Conservation (phyloP, 2,329 filamentous ascomycete species). For the Bipolaris gigantea region DNA sequence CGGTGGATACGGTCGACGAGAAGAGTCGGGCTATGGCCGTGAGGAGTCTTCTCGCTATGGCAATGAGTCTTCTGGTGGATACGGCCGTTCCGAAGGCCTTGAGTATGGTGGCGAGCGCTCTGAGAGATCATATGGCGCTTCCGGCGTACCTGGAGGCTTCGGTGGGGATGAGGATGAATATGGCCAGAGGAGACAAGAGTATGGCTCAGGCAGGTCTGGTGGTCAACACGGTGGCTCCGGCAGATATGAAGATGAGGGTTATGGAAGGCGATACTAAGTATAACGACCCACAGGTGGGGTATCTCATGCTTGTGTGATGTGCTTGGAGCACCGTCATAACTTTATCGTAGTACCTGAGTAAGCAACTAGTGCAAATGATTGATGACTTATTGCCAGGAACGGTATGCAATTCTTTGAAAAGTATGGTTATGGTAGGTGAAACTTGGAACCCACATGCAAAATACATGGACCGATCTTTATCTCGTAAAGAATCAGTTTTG, state of each 20-base stretch:
- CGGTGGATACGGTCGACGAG: constrained; percentile 10
- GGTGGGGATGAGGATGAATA: constrained; percentile 19
- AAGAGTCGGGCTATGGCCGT: constrained; percentile 2
- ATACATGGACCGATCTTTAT: not conserved
- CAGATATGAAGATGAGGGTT: constrained; percentile 25
- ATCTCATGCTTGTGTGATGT: not conserved
- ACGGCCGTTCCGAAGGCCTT: constrained; percentile 13
- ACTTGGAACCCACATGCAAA: not conserved
- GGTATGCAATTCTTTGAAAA: not conserved
- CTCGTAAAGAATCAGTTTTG: not conserved
- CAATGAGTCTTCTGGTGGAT: constrained; percentile 14
- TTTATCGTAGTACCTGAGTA: not conserved
- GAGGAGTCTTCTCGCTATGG: not conserved
- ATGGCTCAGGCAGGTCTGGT: constrained; percentile 15
- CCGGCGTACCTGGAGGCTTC: constrained; percentile 16
- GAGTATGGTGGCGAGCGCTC: constrained; percentile 17
- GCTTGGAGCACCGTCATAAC: constrained; percentile 6
- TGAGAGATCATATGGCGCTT: constrained; percentile 14
- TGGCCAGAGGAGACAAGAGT: constrained; percentile 20
- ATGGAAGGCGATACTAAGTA: constrained; percentile 23
- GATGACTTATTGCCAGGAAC: not conserved
- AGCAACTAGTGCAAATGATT: not conserved
- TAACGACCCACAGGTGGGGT: not conserved
- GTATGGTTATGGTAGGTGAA: not conserved
- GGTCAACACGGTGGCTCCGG: constrained; percentile 16